Conservation (phyloP, 257 asterid species). For the Solanum gracilifrons region DNA sequence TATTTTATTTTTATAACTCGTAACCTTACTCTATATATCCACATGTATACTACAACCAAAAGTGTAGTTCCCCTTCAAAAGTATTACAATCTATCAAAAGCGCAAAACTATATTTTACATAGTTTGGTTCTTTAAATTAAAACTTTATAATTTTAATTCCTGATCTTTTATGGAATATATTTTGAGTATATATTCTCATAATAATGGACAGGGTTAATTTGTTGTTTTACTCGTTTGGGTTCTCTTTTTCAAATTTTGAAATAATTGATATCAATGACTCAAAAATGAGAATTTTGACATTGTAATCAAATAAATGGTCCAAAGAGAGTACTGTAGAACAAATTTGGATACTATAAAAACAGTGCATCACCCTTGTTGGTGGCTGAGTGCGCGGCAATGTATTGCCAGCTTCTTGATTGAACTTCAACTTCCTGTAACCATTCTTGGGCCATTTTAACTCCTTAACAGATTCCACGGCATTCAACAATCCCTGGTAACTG, state of each 20-base stretch:
- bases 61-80: background rate
- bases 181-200: background rate
- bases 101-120: background rate
- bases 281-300: background rate
- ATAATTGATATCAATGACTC: background rate
- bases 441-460: conserved; percentile 65
- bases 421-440: conserved; percentile 67
- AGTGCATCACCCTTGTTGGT: conserved; percentile 36
- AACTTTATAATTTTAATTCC: background rate
- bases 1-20: no score
- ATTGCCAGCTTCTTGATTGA: conserved; percentile 28
- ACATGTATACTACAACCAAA: no score
- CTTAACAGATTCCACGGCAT: conserved; percentile 61
- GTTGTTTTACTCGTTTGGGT: background rate
- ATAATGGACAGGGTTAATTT: background rate
- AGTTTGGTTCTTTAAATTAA: background rate
- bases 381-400: conserved; percentile 45
- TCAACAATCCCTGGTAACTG: conserved; percentile 61
- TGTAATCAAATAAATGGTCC: background rate
- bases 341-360: background rate
- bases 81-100: background rate
- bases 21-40: no score
- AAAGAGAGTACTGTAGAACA: background rate
- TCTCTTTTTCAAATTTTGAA: background rate
- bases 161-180: background rate